Percentiles rank a stretch among this genome's conserved stretches.
Evolutionary conservation across 768 basidiomycete genomes (phyloP).

Genomic region (Mycena leptocephala): DNA sequence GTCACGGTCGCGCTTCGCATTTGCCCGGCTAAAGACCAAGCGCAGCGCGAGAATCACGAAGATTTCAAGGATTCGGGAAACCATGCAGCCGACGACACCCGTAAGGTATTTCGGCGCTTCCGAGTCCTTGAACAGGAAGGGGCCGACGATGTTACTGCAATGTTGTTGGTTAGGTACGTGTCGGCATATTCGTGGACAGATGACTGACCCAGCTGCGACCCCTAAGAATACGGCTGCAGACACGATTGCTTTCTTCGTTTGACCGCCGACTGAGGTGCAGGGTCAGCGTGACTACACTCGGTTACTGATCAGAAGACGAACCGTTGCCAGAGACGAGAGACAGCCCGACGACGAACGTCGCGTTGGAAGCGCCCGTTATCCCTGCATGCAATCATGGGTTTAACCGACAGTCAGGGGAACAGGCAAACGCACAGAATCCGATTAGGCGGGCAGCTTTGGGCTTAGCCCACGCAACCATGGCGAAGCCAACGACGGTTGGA

Average conservation of each 20-base stretch:
- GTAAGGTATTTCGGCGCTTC: constrained; percentile 42
- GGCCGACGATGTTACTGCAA: constrained; percentile 41
- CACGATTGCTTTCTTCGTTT: constrained; percentile 42
- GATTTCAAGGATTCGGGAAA: constrained; percentile 43
- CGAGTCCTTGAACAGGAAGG: constrained; percentile 43
- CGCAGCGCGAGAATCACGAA: constrained; percentile 43
- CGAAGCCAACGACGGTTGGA: constrained; percentile 45
- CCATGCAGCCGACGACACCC: constrained; percentile 43
- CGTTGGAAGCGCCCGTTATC: constrained; percentile 46
- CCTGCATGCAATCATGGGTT: constrained; percentile 4
- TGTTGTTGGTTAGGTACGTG: background rate
- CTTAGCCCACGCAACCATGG: constrained; percentile 45
- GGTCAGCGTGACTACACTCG: background rate
- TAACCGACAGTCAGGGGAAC: background rate
- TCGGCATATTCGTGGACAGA: too few relatives aligned
- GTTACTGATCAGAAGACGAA: background rate
- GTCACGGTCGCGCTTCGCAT: constrained; percentile 37
- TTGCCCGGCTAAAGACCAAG: constrained; percentile 35
- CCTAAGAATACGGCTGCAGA: constrained; percentile 41
- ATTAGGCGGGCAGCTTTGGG: constrained; percentile 36
- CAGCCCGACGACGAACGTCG: constrained; percentile 49
- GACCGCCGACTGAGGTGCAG: constrained; percentile 46
- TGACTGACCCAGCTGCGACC: constrained; percentile 38
- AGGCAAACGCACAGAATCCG: constrained; percentile 38
- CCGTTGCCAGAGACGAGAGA: constrained; percentile 57